Evolutionary conservation across 495 filamentous ascomycete species (phyloP), one percentile per base, ranked within the genome.

Genomic region (Friedmanniomyces simplex): DNA sequence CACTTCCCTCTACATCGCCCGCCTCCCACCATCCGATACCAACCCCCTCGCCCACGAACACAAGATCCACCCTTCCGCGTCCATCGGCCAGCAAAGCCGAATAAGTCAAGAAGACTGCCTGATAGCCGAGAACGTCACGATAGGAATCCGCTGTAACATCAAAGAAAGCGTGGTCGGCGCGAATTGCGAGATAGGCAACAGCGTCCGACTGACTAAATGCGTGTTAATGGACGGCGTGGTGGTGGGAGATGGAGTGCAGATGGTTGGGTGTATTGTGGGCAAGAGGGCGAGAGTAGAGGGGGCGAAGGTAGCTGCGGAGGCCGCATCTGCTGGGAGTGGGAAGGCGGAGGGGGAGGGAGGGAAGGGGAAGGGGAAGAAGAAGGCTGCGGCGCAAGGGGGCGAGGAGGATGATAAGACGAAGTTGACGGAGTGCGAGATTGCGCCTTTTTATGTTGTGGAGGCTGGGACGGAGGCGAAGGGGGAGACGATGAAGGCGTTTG

Each of bases 161-260:
- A 95, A 95, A 67, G 87, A 93, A 67, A 83, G 76, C 54, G 87
- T 95, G 30, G 80, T 98, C 34, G 93, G 93, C 30, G 78, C 88
- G 10, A 88, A 88, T 65, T 90, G 86, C 71, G 80, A 85, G 53
- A 94, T 97, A 58, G 82, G 81, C 54, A 79, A 79, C 59, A 88
- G 88, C 32, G 89, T 83, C n/a, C 81, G 86, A 58, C 67, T 98
- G 50, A 80, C 78, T 39, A 79, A 88, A 52, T 96, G 91, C 69
- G 67, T 97, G 28, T 69, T 98, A 30, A 94, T 98, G 87, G 90
- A 96, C 54, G 88, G 88, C 10, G 89, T 84, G 3, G 82, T 86
- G 3, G 81, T 98, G 4, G 89, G 83, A 7, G 82, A 84, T 63
- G 81, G 84, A 21, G 85, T 81, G 60, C 82, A 83, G 65, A 69